Conservation (phyloP, 768 basidiomycete species). For the Collybia nuda region DNA sequence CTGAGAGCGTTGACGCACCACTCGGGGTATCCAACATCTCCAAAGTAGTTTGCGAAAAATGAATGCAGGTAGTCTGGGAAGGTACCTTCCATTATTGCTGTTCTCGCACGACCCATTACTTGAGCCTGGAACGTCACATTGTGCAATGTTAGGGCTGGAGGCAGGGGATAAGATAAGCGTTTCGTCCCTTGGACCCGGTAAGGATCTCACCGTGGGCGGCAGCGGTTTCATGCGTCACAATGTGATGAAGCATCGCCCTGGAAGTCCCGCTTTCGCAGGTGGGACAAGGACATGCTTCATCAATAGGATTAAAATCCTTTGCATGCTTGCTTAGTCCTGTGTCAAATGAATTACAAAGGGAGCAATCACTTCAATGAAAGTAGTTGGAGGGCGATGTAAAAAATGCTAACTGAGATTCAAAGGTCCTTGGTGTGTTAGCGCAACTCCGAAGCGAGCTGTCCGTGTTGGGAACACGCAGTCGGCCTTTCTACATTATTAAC, state of each 20-base stretch:
- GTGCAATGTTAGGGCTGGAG: constrained; percentile 74
- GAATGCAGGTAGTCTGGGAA: constrained; percentile 76
- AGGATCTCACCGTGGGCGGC: constrained; percentile 73
- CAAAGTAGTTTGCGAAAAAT: constrained; percentile 82
- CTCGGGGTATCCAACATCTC: constrained; percentile 73
- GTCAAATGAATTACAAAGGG: neutral
- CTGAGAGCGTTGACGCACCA: constrained; percentile 88
- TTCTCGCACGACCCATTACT: constrained; percentile 82
- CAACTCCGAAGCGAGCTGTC: constrained; percentile 89
- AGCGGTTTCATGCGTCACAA: constrained; percentile 75
- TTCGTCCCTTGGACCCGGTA: too few species aligned
- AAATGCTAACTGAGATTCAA: constrained; percentile 69
- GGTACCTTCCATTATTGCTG: constrained; percentile 73
- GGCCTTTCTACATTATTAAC: constrained; percentile 45
- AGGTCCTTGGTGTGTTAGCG: constrained; percentile 78
- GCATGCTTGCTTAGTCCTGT: constrained; percentile 70
- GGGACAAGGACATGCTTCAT: constrained; percentile 81
- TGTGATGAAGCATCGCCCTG: constrained; percentile 75
- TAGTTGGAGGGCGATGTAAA: neutral
- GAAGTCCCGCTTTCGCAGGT: constrained; percentile 70
- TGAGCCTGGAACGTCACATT: constrained; percentile 86
- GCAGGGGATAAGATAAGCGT: constrained; percentile 11
- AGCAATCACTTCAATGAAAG: too few species aligned
- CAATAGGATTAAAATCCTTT: constrained; percentile 70
- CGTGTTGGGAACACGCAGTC: constrained; percentile 94